A percentile compares a stretch with the other conserved stretches of the same genome.
These are phyloP conservation scores for Paecilomyces variotii DNA, from an alignment of 2,329 filamentous ascomycete genomes.

Conservation along the genomic window DNA sequence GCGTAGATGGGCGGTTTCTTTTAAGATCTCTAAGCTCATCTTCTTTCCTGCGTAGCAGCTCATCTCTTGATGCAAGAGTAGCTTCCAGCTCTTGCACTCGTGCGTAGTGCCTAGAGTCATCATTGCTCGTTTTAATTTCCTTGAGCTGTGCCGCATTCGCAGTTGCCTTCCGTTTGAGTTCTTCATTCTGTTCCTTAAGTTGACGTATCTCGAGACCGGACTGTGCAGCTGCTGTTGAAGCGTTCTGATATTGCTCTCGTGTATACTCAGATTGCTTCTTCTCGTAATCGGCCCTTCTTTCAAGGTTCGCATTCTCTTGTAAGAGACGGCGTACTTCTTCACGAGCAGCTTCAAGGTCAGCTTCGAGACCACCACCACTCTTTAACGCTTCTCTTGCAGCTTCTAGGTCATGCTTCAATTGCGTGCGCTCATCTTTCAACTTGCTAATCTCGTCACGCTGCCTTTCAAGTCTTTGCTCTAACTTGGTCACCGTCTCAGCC, in stretches of 20 bases:
- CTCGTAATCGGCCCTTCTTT: constrained; percentile 33
- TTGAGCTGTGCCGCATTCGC: constrained; percentile 29
- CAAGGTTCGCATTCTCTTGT: constrained; percentile 26
- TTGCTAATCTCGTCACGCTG: constrained; percentile 30
- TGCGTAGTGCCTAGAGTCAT: constrained; percentile 25
- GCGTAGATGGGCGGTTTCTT: constrained; percentile 35
- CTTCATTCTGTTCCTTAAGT: constrained; percentile 29
- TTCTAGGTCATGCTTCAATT: constrained; percentile 31
- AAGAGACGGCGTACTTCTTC: constrained; percentile 32
- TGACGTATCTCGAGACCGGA: constrained; percentile 30
- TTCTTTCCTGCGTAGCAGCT: constrained; percentile 34
- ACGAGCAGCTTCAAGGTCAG: constrained; percentile 32
- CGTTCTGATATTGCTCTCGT: constrained; percentile 40
- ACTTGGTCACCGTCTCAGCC: constrained; percentile 18
- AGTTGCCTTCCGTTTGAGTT: constrained; percentile 28
- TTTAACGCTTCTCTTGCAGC: constrained; percentile 32
- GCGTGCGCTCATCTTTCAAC: constrained; percentile 33
- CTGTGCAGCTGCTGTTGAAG: constrained; percentile 37
- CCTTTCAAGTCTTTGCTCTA: constrained; percentile 25
- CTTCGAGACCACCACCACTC: constrained; percentile 29
- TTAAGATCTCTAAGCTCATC: constrained; percentile 38
- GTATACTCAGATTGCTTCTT: constrained; percentile 39
- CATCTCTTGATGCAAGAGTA: constrained; percentile 27
- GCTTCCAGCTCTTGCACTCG: constrained; percentile 33
- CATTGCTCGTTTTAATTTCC: constrained; percentile 28